Percentiles rank a stretch among this genome's conserved stretches.
phyloP scores from a whole-genome alignment of 169 alveolate species.

The Babesia gibsoni region DNA sequence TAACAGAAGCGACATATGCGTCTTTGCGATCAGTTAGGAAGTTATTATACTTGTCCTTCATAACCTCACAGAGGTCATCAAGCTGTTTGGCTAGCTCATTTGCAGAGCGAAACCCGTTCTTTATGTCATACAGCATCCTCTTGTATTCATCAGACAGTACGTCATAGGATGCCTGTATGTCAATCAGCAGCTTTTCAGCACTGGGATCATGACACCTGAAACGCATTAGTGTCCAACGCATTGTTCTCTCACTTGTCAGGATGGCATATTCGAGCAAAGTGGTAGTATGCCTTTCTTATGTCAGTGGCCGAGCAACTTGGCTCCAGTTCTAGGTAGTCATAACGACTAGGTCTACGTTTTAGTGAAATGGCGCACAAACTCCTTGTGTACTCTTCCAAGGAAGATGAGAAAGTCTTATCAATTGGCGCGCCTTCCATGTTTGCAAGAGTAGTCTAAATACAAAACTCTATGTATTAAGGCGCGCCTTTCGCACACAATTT shows the following conservation, averaged over 20 bases:
- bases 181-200: background rate
- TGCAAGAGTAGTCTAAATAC: background rate
- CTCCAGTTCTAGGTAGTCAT: conserved; percentile 57
- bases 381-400: conserved; percentile 33
- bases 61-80: conserved; percentile 2
- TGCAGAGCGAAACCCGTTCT: conserved; percentile 21
- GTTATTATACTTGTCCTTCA: conserved; percentile 26
- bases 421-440: background rate
- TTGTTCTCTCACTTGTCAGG: conserved; percentile 84
- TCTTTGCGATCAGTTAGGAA: conserved; percentile 29
- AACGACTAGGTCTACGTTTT: background rate
- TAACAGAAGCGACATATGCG: conserved; percentile 26
- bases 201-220: background rate
- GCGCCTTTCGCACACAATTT: background rate
- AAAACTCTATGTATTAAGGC: background rate
- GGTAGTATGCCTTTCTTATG: conserved; percentile 79
- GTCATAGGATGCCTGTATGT: conserved; percentile 45
- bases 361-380: background rate
- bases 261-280: conserved; percentile 85
- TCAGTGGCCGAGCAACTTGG: conserved; percentile 59
- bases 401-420: background rate
- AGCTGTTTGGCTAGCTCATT: conserved; percentile 6
- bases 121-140: conserved; percentile 47
- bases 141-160: conserved; percentile 54
- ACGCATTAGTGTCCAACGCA: background rate